Base-by-base conservation (phyloP, 2,329 filamentous ascomycete genomes). In the Plectosphaerella plurivora region DNA sequence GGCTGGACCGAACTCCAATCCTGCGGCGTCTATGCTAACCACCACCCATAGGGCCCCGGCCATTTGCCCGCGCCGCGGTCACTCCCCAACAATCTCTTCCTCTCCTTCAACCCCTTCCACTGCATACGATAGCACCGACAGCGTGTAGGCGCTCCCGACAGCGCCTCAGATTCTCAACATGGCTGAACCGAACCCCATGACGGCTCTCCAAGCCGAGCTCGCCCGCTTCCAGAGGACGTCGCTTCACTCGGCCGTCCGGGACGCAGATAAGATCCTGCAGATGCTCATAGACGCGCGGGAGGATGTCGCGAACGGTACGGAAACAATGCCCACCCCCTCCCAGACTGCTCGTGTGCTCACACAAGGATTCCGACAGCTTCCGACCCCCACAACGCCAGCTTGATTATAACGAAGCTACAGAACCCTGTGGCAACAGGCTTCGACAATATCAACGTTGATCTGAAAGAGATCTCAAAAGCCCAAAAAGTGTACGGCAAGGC, bases 401-500 rank as follows among this genome's bases (percentile, higher is more conserved):
- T 92, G 54, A 87, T 86, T 24, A 81, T 97, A 61, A 88, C 89
- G 28, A 92, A 88, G 65, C 81, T 97, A 16, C 91, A 97, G 66
- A 92, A 88, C 57, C 89, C 92, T 0, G 78, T 96, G 52, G 94
- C 92, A 64, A 77, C 86, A 49, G 84, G 86, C 1, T 87, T 97
- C 55, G 91, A 96, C 39, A 79, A 82, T 36, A 84, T 96, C 39
- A 93, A 88, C 59, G 84, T 88, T 50, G 86, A 90, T 62, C 73
- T 97, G 48, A 94, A 91, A 67, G 88, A 90, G 51, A 86, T 94
- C 3, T 88, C 95, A 61, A 87, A 87, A 57, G 86, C 87, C 2
- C 86, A 96, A 53, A 91, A 87, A 67, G 87, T 87, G 59, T 96
- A 95, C 68, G 86, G 86, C 60, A 96, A 92, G 66, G 84, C 89